phyloP scores from a whole-genome alignment of 2,329 filamentous ascomycete species.

The Emergomyces orientalis region DNA sequence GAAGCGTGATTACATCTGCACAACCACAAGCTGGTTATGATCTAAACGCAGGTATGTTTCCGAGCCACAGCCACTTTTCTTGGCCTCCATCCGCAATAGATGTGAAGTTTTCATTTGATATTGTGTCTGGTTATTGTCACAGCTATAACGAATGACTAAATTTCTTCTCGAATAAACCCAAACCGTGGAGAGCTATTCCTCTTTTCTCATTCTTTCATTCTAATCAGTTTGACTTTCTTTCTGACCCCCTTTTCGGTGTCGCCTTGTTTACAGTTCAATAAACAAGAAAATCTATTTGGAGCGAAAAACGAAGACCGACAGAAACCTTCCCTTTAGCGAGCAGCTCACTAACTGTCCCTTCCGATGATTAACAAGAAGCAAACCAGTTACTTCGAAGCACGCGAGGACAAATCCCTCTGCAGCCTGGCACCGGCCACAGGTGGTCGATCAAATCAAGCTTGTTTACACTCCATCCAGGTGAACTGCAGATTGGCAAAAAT shows the following conservation, averaged over 20 bases:
- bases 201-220: no score
- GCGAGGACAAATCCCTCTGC: neutral
- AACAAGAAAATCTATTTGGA: no score
- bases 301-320: neutral
- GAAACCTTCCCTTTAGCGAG: neutral
- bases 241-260: no score
- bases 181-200: no score
- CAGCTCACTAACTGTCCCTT: neutral
- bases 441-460: neutral
- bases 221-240: no score
- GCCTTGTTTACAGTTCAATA: neutral
- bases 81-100: no score
- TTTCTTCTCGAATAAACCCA: neutral
- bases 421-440: neutral
- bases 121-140: no score
- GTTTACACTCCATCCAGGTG: neutral
- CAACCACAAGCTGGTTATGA: no score
- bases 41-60: no score
- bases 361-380: neutral
- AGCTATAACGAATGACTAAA: neutral
- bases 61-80: no score
- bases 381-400: neutral
- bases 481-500: neutral
- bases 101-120: no score
- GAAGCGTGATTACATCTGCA: neutral